Base-by-base conservation (phyloP, 2,329 filamentous ascomycete genomes). In the Colletotrichum tofieldiae region DNA sequence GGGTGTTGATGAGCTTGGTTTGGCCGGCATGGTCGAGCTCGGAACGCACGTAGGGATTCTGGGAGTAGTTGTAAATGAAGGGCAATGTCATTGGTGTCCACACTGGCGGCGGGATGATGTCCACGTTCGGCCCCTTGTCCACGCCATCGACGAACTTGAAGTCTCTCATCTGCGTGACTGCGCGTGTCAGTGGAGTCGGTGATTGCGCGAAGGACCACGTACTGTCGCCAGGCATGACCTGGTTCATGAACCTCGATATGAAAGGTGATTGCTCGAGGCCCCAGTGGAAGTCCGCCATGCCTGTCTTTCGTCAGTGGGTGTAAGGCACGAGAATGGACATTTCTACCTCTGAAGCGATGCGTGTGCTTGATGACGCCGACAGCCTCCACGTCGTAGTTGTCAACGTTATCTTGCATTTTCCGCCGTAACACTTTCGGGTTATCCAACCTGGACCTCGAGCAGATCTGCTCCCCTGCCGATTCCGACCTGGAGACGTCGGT, bases 271-370 rank as follows among this genome's bases (percentile, higher is more conserved):
- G 87, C 18, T 87, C 87, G 62, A 93, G 91, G 29, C 93, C 91
- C 82, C 92, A 96, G 77, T 97, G 94, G 78, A 97, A 97, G 81
- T 98, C 96, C 11, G 94, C 92, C 75, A 97, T 87, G 41, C 89
- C 90, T 90, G 7, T 12, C n/a, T 23, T 58, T 73, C 11, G 68
- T 63, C 35, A 66, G 35, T 41, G 35, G 5, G 51, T 12, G 29
- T 5, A 37, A 18, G 12, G 9, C 8, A 35, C 29, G n/a, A 56
- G 62, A 51, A 52, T 16, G 5, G 37, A 37, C n/a, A 45, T 12
- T 65, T 81, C 74, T 80, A 88, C 92, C 92, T 79, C 96, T 90
- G 81, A 97, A 99, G 47, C 96, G 90, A 85, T 98, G 95, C 1
- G 93, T 96, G 76, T 94, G 91, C 67, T 91, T 90, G 73, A 98